Evolutionary conservation across 139 green algal genomes (phyloP).

Genomic region (Microglena sp.): DNA sequence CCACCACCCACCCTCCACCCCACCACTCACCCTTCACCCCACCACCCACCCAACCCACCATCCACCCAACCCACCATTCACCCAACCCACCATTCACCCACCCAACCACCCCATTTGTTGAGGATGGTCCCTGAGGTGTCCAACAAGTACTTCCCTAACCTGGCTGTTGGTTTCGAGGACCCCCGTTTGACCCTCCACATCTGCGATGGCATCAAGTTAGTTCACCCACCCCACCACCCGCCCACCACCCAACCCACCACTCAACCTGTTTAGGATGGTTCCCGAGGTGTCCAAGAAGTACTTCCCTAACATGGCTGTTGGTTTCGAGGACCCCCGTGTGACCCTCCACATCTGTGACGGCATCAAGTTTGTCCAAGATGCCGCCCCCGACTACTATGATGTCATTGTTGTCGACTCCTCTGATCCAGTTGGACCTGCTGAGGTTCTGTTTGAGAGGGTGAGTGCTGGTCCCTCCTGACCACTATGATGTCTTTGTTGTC

Average conservation of each 20-base stretch:
- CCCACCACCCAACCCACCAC: too few relatives aligned
- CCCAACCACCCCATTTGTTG: too few relatives aligned
- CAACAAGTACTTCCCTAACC: constrained; percentile 30
- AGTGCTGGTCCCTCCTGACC: constrained; percentile 15
- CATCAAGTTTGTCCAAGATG: constrained; percentile 79
- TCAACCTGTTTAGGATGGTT: too few relatives aligned
- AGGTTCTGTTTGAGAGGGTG: constrained; percentile 83
- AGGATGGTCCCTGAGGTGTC: too few relatives aligned
- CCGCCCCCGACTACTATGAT: constrained; percentile 72
- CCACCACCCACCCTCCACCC: too few relatives aligned
- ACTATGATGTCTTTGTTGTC: constrained; percentile 94
- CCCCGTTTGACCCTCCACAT: constrained; percentile 74
- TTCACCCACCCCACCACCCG: too few relatives aligned
- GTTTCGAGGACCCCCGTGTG: constrained; percentile 85
- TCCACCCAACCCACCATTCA: too few relatives aligned
- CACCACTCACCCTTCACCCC: too few relatives aligned
- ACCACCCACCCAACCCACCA: too few relatives aligned
- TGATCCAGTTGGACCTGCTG: constrained; percentile 90
- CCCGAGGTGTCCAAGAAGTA: constrained; percentile 78
- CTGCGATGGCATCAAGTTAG: constrained; percentile 86
- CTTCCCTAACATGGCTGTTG: constrained; percentile 82
- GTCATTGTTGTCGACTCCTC: constrained; percentile 97
- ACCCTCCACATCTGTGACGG: constrained; percentile 86
- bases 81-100: too few relatives aligned
- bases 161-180: constrained; percentile 86